Percentiles rank a stretch among this genome's conserved stretches.
phyloP scores from a whole-genome alignment of 2,329 filamentous ascomycete genomes.

The Pyricularia pennisetigena region DNA sequence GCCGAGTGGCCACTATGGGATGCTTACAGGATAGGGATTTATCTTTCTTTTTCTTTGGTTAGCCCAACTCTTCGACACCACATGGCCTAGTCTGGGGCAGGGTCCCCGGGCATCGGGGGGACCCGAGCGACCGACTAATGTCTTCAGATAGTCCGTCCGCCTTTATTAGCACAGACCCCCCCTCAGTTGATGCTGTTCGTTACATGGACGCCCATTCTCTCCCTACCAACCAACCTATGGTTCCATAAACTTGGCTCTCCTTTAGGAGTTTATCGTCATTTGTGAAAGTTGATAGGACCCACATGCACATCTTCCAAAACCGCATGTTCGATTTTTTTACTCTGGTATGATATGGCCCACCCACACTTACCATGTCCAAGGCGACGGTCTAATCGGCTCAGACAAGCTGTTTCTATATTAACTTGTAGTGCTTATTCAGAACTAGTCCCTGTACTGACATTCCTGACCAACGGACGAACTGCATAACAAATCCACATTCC shows the following conservation, averaged over 20 bases:
- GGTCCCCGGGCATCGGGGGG: not conserved
- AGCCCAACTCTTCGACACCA: not conserved
- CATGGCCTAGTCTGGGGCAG: not conserved
- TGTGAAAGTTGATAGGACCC: not conserved
- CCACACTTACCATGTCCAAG: not conserved
- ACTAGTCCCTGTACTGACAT: not conserved
- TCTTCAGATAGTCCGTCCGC: not conserved
- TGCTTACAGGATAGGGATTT: not conserved
- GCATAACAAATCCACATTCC: not conserved
- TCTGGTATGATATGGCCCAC: not conserved
- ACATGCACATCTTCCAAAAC: not conserved
- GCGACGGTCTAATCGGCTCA: not conserved
- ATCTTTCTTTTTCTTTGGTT: not conserved
- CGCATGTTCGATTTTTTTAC: not conserved
- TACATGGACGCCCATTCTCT: not conserved
- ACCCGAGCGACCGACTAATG: slow-evolving; percentile 1
- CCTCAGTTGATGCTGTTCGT: not conserved
- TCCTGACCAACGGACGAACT: not conserved
- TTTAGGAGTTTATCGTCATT: not conserved
- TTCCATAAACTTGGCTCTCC: not conserved
- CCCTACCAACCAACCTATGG: not conserved
- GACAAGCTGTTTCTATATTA: not conserved
- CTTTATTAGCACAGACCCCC: slow-evolving; percentile 1
- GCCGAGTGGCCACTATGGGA: not conserved
- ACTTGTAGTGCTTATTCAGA: not conserved